Percentiles rank a stretch among this genome's conserved stretches.
These are phyloP conservation scores for Chaetomiaceae sp. DNA, from an alignment of 2,329 filamentous ascomycete species.

Conservation along the genomic window DNA sequence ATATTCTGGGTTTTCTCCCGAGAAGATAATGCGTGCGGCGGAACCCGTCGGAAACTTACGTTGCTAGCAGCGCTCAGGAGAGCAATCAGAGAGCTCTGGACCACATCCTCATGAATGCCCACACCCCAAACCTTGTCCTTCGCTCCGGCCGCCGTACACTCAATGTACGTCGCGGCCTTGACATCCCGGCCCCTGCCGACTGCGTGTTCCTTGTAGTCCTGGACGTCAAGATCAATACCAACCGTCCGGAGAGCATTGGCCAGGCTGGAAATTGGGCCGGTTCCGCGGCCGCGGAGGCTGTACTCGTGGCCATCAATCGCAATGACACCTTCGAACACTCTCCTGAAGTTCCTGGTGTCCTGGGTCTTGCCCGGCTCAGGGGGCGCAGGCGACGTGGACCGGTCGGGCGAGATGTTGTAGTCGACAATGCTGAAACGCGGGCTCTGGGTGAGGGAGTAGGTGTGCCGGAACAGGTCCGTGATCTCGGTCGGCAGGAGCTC, in stretches of 20 bases:
- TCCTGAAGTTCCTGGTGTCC: constrained; percentile 70
- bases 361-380: constrained; percentile 62
- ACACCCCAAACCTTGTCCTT: constrained; percentile 80
- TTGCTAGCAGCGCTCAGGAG: constrained; percentile 79
- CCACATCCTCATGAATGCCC: constrained; percentile 86
- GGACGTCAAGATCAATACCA: constrained; percentile 82
- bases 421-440: constrained; percentile 82
- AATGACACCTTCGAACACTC: constrained; percentile 80
- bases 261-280: constrained; percentile 84
- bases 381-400: constrained; percentile 67
- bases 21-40: background rate
- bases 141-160: constrained; percentile 66
- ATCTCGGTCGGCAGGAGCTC: constrained; percentile 84
- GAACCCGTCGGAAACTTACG: constrained; percentile 49
- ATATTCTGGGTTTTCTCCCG: no score
- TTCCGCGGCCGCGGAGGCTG: constrained; percentile 71
- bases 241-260: constrained; percentile 72
- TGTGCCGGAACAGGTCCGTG: constrained; percentile 76
- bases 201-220: constrained; percentile 94
- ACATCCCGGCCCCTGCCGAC: constrained; percentile 75
- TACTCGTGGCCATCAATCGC: constrained; percentile 76
- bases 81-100: constrained; percentile 81
- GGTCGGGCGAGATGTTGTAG: constrained; percentile 84
- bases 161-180: constrained; percentile 93
- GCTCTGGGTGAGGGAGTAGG: constrained; percentile 79